These are phyloP conservation scores for Schizochytrium sp. DNA, from an alignment of 108 stramenopile species.

Conservation along the genomic window DNA sequence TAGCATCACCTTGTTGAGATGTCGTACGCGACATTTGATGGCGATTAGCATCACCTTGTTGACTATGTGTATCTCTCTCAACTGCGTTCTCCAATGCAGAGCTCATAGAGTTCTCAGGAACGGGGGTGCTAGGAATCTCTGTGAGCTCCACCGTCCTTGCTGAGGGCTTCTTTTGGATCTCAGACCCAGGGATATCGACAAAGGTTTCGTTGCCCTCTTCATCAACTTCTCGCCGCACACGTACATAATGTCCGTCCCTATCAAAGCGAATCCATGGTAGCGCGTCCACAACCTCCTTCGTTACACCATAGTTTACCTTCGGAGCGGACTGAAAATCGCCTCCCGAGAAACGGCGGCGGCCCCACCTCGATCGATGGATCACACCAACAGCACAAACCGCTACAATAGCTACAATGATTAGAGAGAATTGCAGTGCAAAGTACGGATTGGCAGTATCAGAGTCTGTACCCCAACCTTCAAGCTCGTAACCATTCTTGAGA, in stretches of 20 bases:
- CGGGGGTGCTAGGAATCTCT: no score
- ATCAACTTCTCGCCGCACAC: conserved; percentile 19
- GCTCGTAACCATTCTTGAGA: neutral
- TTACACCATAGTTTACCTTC: neutral
- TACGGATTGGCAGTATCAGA: neutral
- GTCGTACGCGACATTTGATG: no score
- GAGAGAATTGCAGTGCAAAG: conserved; percentile 24
- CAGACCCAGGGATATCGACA: neutral
- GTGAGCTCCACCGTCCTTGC: neutral
- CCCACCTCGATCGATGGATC: neutral
- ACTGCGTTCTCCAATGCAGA: no score
- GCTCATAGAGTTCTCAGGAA: no score
- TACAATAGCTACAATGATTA: conserved; percentile 2
- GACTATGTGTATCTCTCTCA: no score
- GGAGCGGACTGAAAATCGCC: neutral
- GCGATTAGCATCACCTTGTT: no score
- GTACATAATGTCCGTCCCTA: neutral
- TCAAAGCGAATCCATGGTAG: conserved; percentile 27
- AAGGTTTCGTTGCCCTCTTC: conserved; percentile 18
- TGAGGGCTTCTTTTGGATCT: neutral
- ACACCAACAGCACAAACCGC: conserved; percentile 2
- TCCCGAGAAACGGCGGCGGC: neutral
- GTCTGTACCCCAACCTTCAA: neutral
- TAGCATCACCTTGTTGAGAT: no score
- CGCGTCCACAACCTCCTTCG: neutral